phyloP scores from a whole-genome alignment of 1,284 basidiomycete genomes.

The Irpex rosettiformis region DNA sequence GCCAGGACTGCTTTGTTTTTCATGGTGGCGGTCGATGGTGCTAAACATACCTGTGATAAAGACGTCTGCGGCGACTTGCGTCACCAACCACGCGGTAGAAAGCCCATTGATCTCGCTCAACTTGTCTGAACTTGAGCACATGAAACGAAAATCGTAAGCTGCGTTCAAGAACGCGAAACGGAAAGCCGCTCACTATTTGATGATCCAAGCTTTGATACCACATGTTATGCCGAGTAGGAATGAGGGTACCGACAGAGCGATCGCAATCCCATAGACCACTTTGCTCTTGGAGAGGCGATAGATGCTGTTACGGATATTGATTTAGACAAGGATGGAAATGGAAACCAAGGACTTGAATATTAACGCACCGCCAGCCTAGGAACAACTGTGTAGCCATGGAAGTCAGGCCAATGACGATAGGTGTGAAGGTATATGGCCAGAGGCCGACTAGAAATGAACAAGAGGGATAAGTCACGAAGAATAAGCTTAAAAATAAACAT shows the following conservation, averaged over 20 bases:
- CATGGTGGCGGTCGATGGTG: no score
- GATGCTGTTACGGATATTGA: no score
- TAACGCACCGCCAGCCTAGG: slow-evolving; percentile 39
- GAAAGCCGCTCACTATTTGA: slow-evolving; percentile 33
- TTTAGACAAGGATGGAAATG: no score
- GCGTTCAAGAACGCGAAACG: no score
- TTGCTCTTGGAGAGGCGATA: slow-evolving; percentile 34
- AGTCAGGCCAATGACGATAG: slow-evolving; percentile 38
- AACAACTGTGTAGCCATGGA: slow-evolving; percentile 42
- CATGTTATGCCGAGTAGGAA: slow-evolving; percentile 36
- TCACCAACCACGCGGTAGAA: slow-evolving; percentile 36
- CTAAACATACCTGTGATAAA: slow-evolving; percentile 34
- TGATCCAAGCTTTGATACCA: slow-evolving; percentile 35
- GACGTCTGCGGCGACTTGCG: slow-evolving; percentile 38
- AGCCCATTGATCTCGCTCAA: slow-evolving; percentile 23
- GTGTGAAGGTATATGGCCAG: slow-evolving; percentile 44
- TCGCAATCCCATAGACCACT: slow-evolving; percentile 30
- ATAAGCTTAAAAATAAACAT: no score
- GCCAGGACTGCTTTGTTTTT: background rate
- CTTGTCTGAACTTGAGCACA: slow-evolving; percentile 20
- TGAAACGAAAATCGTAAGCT: no score
- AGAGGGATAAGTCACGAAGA: background rate
- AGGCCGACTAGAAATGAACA: slow-evolving; percentile 37
- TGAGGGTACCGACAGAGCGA: slow-evolving; percentile 31
- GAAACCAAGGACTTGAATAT: no score